Percentiles rank a stretch among this genome's conserved stretches.
Conservation (phyloP, 2,329 filamentous ascomycete species). For the Bipolaris zeicola region DNA sequence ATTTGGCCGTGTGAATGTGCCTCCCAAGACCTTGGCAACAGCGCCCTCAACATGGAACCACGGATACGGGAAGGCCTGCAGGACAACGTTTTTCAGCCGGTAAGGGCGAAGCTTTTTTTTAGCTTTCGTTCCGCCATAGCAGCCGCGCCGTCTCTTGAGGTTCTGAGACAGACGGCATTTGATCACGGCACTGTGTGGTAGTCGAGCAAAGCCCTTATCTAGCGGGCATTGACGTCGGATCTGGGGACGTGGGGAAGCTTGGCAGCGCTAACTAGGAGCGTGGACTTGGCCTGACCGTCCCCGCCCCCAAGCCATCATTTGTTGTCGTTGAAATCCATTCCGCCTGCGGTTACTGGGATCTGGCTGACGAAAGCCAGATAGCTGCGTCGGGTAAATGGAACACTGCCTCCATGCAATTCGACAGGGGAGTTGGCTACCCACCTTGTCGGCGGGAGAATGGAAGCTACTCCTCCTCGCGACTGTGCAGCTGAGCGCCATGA, state of each 20-base stretch:
- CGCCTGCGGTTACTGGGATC: slow-evolving; percentile 16
- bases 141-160: not conserved
- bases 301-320: slow-evolving; percentile 9
- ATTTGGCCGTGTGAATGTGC: slow-evolving; percentile 34
- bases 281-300: slow-evolving; percentile 7
- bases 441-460: slow-evolving; percentile 25
- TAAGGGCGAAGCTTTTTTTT: slow-evolving; percentile 36
- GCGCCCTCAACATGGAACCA: slow-evolving; percentile 24
- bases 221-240: slow-evolving; percentile 6
- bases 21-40: slow-evolving; percentile 48
- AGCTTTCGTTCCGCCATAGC: slow-evolving; percentile 11
- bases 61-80: slow-evolving; percentile 30
- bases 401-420: slow-evolving; percentile 31
- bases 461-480: slow-evolving; percentile 6
- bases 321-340: slow-evolving; percentile 11
- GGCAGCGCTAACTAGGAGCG: slow-evolving; percentile 9
- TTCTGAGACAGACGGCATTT: not conserved
- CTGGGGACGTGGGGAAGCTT: slow-evolving; percentile 19
- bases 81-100: slow-evolving; percentile 20
- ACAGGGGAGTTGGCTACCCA: slow-evolving; percentile 14
- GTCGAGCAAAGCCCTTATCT: not conserved
- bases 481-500: slow-evolving; percentile 1
- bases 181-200: not conserved
- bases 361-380: slow-evolving; percentile 27
- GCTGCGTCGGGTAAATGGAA: slow-evolving; percentile 43